Evolutionary conservation across 2,329 filamentous ascomycete species (phyloP).

Genomic region (Furcasterigmium furcatum): DNA sequence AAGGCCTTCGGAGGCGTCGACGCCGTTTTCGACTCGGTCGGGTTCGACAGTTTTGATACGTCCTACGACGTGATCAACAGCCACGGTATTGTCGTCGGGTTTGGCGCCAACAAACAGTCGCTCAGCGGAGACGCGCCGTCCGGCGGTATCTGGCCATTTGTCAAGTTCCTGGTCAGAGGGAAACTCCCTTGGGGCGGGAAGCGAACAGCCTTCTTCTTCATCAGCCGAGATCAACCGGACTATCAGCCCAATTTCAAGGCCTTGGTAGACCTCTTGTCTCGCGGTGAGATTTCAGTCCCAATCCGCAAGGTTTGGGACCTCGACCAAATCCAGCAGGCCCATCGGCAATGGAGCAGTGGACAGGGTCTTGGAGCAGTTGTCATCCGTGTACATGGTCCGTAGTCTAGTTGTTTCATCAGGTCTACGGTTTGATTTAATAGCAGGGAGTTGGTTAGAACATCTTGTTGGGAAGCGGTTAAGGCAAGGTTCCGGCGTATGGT

Average conservation of each 20-base stretch:
- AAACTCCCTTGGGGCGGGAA: conserved; percentile 13
- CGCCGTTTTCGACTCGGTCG: conserved; percentile 43
- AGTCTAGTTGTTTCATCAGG: no score
- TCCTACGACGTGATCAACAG: conserved; percentile 38
- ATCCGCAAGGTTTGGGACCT: conserved; percentile 35
- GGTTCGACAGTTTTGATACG: conserved; percentile 46
- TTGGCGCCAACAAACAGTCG: conserved; percentile 28
- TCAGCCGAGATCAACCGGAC: conserved; percentile 25
- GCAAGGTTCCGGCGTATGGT: no score
- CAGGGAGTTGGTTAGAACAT: no score
- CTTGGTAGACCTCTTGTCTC: conserved; percentile 23
- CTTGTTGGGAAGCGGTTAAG: no score
- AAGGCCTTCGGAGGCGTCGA: conserved; percentile 39
- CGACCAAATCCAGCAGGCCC: conserved; percentile 31
- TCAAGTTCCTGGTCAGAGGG: conserved; percentile 24
- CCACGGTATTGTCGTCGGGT: conserved; percentile 31
- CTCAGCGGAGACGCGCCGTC: conserved; percentile 25
- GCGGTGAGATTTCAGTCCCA: conserved; percentile 25
- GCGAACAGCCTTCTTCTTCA: conserved; percentile 28
- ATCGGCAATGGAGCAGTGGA: conserved; percentile 28
- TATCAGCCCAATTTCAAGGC: conserved; percentile 23
- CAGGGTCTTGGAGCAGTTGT: conserved; percentile 29
- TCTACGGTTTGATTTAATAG: no score
- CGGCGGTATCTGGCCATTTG: conserved; percentile 21
- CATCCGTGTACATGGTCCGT: no score